Evolutionary conservation across 2,329 filamentous ascomycete species (phyloP), one percentile per base, ranked within the genome.

Genomic region (Apiospora pterosperma): DNA sequence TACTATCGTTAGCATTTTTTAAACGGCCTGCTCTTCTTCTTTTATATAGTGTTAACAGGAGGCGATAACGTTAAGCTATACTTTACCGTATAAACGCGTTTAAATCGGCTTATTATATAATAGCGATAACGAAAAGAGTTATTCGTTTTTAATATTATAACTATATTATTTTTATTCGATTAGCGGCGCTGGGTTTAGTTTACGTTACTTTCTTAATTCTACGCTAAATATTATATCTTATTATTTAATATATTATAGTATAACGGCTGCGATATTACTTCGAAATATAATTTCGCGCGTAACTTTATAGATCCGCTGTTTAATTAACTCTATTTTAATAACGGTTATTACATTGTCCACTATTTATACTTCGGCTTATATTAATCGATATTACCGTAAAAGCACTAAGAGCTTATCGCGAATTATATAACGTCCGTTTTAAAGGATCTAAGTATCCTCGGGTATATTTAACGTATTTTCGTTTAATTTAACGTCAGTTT

Each of bases 381-480:
- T 34, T 65, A 61, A 61, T 65, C 64, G 2, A 59, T 63, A 19
- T 36, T 65, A 52, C 64, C 64, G 25, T 25, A 60, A 14, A 65
- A 65, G 48, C 64, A 65, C 59, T 36, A 60, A 23, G 64, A 65
- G 39, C 64, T 65, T 19, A 63, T 65, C 41, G 64, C 61, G 14
- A 39, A 39, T 31, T 61, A 65, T 36, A 65, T 65, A 31, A 61
- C 64, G 36, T 25, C 61, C 28, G 63, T 36, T 38, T 36, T 65
- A 36, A 61, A 65, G 21, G 64, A 36, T n/a, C n/a, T n/a, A n/a
- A n/a, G n/a, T n/a, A n/a, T n/a, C n/a, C n/a, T n/a, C n/a, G n/a
- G n/a, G n/a, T 65, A 65, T 28, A 65, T 65, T 44, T 65, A 61
- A 61, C 64, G 64, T 14, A 48, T 48, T 38, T 65, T 65, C 34